These are phyloP conservation scores for Chaetoscypha palmicola DNA, from an alignment of 2,329 filamentous ascomycete genomes.

Conservation along the genomic window DNA sequence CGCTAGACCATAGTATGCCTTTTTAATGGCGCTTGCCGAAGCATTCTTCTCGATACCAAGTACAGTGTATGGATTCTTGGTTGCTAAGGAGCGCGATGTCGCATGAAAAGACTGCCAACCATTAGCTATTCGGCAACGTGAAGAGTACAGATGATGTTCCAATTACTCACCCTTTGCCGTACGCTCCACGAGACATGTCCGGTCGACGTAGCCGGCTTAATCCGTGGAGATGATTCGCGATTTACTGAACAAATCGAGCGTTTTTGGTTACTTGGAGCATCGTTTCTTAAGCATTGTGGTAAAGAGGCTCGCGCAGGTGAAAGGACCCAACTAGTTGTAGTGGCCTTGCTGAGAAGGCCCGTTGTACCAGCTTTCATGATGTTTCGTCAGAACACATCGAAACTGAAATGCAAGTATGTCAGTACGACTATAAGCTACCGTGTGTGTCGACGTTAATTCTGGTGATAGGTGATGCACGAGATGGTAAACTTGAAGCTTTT, in stretches of 20 bases:
- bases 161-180: conserved; percentile 23
- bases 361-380: conserved; percentile 29
- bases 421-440: no score
- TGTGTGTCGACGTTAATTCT: no score
- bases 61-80: conserved; percentile 76
- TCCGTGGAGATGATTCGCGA: conserved; percentile 4
- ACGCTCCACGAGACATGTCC: conserved; percentile 1
- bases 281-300: conserved; percentile 16
- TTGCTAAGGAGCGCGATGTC: conserved; percentile 25
- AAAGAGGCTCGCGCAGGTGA: conserved; percentile 23
- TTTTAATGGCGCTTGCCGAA: conserved; percentile 87
- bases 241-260: conserved; percentile 17
- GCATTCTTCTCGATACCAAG: conserved; percentile 79
- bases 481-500: conserved; percentile 1
- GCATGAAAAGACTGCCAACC: conserved; percentile 27
- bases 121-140: conserved; percentile 2
- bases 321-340: conserved; percentile 24
- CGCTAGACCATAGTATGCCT: conserved; percentile 93
- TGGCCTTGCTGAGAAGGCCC: conserved; percentile 28
- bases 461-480: no score
- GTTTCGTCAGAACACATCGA: conserved; percentile 4
- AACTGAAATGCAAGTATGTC: no score
- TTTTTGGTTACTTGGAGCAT: conserved; percentile 17
- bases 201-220: conserved; percentile 4
- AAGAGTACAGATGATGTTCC: background rate